A percentile compares a stretch with the other conserved stretches of the same genome.
Conservation (phyloP, 306 rosid genomes). For the Vachellia pachyceras region DNA sequence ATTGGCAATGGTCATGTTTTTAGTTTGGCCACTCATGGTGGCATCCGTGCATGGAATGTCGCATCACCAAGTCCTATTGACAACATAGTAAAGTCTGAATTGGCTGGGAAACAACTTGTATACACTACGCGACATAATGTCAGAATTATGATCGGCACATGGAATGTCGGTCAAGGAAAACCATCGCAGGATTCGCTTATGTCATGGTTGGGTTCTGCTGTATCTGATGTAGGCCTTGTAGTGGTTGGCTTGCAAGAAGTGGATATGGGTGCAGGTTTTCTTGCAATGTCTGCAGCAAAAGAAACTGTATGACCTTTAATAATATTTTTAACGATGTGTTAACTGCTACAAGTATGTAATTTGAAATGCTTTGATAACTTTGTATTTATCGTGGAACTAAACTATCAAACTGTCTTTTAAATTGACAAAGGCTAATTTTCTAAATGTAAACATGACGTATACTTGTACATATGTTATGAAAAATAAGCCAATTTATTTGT, state of each 20-base stretch:
- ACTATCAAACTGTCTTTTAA: background rate
- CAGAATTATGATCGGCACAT: constrained; percentile 86
- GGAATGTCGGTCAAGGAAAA: constrained; percentile 99
- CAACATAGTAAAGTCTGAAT: constrained; percentile 67
- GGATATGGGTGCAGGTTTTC: constrained; percentile 99
- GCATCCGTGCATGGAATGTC: constrained; percentile 92
- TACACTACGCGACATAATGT: constrained; percentile 75
- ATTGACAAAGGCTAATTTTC: background rate
- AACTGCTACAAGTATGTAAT: constrained; percentile 18
- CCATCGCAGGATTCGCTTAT: constrained; percentile 78
- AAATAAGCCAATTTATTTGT: background rate
- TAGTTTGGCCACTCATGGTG: constrained; percentile 98
- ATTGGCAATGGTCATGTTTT: constrained; percentile 66
- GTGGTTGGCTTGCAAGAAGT: constrained; percentile 98
- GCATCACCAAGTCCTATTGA: constrained; percentile 89
- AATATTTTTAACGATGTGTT: constrained; percentile 25
- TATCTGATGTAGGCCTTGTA: constrained; percentile 90
- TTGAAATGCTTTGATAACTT: background rate
- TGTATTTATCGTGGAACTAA: background rate
- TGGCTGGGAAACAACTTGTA: constrained; percentile 67
- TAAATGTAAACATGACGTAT: background rate
- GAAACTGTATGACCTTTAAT: constrained; percentile 76
- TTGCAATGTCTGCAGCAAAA: constrained; percentile 99
- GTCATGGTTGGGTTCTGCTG: constrained; percentile 93
- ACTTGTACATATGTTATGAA: background rate